These are phyloP conservation scores for Chalciporus chontae DNA, from an alignment of 768 basidiomycete species.

Conservation along the genomic window DNA sequence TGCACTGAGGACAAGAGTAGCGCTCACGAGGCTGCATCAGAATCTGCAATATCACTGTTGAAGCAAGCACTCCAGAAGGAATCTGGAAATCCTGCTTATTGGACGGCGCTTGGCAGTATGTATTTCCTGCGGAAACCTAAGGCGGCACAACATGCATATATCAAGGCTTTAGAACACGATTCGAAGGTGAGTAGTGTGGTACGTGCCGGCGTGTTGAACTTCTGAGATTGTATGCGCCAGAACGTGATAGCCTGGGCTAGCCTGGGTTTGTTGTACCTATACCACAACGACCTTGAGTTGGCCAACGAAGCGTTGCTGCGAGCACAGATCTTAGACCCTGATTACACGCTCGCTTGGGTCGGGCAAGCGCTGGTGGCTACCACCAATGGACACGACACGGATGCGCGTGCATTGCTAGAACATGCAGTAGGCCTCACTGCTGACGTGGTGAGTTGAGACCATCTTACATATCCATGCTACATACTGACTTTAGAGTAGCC, in stretches of 20 bases:
- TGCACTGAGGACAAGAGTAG: conserved; percentile 27
- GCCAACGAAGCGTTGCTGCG: conserved; percentile 83
- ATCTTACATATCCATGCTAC: neutral
- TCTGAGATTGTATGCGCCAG: conserved; percentile 34
- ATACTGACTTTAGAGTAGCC: conserved; percentile 46
- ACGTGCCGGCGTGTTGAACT: neutral
- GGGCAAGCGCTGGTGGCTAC: conserved; percentile 79
- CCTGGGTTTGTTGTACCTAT: conserved; percentile 82
- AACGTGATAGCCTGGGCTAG: conserved; percentile 80
- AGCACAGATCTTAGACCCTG: conserved; percentile 90
- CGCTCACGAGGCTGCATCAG: conserved; percentile 27
- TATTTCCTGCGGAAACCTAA: conserved; percentile 65
- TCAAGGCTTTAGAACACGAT: conserved; percentile 84
- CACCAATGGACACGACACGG: conserved; percentile 50
- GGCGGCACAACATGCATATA: conserved; percentile 87
- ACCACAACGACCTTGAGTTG: conserved; percentile 74
- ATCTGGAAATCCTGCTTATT: conserved; percentile 67
- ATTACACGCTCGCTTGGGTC: conserved; percentile 85
- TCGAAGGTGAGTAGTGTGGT: conserved; percentile 55
- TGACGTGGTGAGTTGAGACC: conserved; percentile 46
- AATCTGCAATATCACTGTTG: conserved; percentile 50
- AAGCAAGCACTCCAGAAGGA: conserved; percentile 73
- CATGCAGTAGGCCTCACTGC: conserved; percentile 64
- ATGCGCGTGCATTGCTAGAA: conserved; percentile 67
- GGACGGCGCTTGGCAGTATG: conserved; percentile 79